Percentiles rank a stretch among this genome's conserved stretches.
phyloP scores from a whole-genome alignment of 371 early-diverging fungal species.

The Mucor irregularis region DNA sequence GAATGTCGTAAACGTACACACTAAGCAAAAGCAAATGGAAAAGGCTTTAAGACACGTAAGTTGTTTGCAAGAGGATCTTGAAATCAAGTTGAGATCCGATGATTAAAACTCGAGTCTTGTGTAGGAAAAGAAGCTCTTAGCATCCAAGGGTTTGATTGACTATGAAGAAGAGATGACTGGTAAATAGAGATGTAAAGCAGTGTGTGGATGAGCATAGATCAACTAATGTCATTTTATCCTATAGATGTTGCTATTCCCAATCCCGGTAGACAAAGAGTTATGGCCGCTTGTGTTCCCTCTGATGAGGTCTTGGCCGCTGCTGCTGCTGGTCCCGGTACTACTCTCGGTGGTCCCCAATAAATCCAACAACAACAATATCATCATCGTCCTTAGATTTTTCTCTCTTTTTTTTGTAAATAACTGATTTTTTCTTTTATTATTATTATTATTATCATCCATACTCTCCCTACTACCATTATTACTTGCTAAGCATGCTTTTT shows the following conservation, averaged over 20 bases:
- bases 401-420: slow-evolving; percentile 1
- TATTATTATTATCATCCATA: background rate
- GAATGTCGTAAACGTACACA: slow-evolving; percentile 73
- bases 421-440: background rate
- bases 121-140: slow-evolving; percentile 40
- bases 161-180: slow-evolving; percentile 52
- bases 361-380: too few species aligned
- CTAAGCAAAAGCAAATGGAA: slow-evolving; percentile 48
- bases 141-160: slow-evolving; percentile 35
- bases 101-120: too few species aligned
- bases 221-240: background rate
- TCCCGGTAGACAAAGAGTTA: slow-evolving; percentile 36
- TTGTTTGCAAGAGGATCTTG: background rate
- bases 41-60: slow-evolving; percentile 42
- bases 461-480: background rate
- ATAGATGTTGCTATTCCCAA: slow-evolving; percentile 33
- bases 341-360: slow-evolving; percentile 42
- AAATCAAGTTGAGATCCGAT: too few species aligned
- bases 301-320: slow-evolving; percentile 45
- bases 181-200: slow-evolving; percentile 1
- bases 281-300: slow-evolving; percentile 31
- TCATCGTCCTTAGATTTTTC: too few species aligned
- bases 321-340: slow-evolving; percentile 50
- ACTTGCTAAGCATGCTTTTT: slow-evolving; percentile 8
- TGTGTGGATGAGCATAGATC: too few species aligned